Base-by-base conservation (phyloP, 345 rosid genomes). In the Balakata baccata region DNA sequence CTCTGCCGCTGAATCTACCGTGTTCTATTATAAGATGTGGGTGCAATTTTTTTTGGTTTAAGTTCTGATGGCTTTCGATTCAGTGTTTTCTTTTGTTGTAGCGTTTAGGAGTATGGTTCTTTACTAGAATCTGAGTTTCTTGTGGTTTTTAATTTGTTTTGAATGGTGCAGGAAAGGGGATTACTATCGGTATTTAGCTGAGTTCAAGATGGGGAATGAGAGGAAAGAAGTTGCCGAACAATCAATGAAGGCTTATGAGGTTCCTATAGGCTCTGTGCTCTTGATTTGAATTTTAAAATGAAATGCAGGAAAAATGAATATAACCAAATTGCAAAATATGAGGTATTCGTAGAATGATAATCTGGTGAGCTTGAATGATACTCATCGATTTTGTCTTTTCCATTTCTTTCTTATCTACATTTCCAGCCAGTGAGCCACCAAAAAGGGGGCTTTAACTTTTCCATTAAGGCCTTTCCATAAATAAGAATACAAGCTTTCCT, bases 221-320 rank as follows among this genome's bases (percentile, higher is more conserved):
- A 85, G 81, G 74, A 85, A 86, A 75, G 88, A 85, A 64, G 86
- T 83, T 66, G 87, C 94, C 68, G 89, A 87, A 52, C 84, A 78
- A 75, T 87, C 94, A 49, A 73, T 86, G 87, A 87, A 87, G 78
- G 94, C 91, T 39, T 89, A 89, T 81, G 81, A 85, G 92, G 94
- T 68, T 63, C 1, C 23, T 34, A 47, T 13, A 1, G 49, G 58
- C n/a, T 13, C 50, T 8, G 37, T 62, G 20, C 3, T 66, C 8
- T 46, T 66, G 39, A 46, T 20, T 47, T 45, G 47, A n/a, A 25
- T 66, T 66, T 45, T 66, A 0, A 17, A 51, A 18, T 11, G 37
- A 12, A 9, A 43, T 5, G 47, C 16, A 2, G 11, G 34, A 29
- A 29, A 29, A 29, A 29, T 29, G 34, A 29, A 39, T 14, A 22